Evolutionary conservation across 2,329 filamentous ascomycete species (phyloP).

Genomic region (Dryadomyces quercus-mongolicae): DNA sequence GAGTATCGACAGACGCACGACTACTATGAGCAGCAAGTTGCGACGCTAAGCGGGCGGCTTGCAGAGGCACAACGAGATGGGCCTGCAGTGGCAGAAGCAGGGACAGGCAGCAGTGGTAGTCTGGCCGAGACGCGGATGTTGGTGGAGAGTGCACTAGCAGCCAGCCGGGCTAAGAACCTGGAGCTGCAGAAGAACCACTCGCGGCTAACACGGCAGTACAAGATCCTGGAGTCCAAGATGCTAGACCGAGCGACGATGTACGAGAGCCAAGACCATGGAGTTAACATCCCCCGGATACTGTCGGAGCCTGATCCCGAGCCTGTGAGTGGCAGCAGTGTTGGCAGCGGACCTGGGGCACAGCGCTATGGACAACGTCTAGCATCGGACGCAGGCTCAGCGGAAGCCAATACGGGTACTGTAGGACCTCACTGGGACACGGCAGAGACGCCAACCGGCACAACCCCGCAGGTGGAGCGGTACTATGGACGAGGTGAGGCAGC

Average conservation of each 20-base stretch:
- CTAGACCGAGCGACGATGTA: slow-evolving; percentile 5
- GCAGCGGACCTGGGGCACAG: not conserved
- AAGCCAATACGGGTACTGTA: not conserved
- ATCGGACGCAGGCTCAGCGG: slow-evolving; percentile 26
- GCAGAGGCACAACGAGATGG: slow-evolving; percentile 22
- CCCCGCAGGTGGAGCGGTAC: slow-evolving; percentile 24
- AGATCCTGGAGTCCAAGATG: slow-evolving; percentile 29
- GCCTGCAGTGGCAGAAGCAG: not conserved
- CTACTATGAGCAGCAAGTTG: slow-evolving; percentile 36
- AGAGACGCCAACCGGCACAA: slow-evolving; percentile 22
- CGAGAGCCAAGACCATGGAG: slow-evolving; percentile 6
- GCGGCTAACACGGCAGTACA: slow-evolving; percentile 38
- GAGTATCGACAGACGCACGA: slow-evolving; percentile 31
- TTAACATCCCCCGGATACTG: not conserved
- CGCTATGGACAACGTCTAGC: slow-evolving; percentile 24
- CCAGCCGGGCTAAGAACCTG: slow-evolving; percentile 39
- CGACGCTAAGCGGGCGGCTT: slow-evolving; percentile 32
- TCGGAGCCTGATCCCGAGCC: slow-evolving; percentile 23
- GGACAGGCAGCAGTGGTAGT: slow-evolving; percentile 10
- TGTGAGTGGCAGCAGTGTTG: slow-evolving; percentile 21
- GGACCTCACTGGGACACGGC: slow-evolving; percentile 5
- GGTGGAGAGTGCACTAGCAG: slow-evolving; percentile 33
- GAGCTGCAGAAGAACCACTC: slow-evolving; percentile 41
- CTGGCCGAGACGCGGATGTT: slow-evolving; percentile 22
- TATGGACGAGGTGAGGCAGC: slow-evolving; percentile 34